A percentile compares a stretch with the other conserved stretches of the same genome.
phyloP scores from a whole-genome alignment of 1,284 basidiomycete species.

The Tilletia indica region DNA sequence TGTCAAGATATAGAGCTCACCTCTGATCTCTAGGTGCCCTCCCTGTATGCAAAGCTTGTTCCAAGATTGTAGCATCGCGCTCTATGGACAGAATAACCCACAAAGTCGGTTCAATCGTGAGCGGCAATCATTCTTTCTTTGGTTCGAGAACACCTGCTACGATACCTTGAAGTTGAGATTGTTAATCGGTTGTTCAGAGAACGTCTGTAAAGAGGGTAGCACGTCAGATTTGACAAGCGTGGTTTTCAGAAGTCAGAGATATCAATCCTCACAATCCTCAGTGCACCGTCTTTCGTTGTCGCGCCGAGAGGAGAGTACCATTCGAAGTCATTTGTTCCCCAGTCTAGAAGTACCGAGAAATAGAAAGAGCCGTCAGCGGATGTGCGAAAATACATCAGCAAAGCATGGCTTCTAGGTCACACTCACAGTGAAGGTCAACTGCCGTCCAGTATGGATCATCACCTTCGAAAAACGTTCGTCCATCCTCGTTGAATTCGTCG shows the following conservation, averaged over 20 bases:
- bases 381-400: background rate
- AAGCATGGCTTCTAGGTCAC: background rate
- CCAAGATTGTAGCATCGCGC: constrained; percentile 27
- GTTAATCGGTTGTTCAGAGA: constrained; percentile 40
- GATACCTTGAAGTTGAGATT: constrained; percentile 61
- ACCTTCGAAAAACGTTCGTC: constrained; percentile 61
- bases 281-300: constrained; percentile 72
- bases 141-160: constrained; percentile 66
- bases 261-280: constrained; percentile 63
- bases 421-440: constrained; percentile 68
- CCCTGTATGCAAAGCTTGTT: constrained; percentile 56
- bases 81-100: too few species aligned
- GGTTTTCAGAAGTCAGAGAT: too few species aligned
- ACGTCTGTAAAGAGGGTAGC: constrained; percentile 55
- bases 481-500: constrained; percentile 76
- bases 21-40: constrained; percentile 62
- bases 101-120: constrained; percentile 34
- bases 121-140: background rate
- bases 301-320: constrained; percentile 75
- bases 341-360: background rate
- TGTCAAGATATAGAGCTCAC: constrained; percentile 53
- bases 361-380: background rate
- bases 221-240: too few species aligned
- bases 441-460: constrained; percentile 55
- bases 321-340: constrained; percentile 24